phyloP scores from a whole-genome alignment of 306 rosid genomes.

The Arachis stenosperma region DNA sequence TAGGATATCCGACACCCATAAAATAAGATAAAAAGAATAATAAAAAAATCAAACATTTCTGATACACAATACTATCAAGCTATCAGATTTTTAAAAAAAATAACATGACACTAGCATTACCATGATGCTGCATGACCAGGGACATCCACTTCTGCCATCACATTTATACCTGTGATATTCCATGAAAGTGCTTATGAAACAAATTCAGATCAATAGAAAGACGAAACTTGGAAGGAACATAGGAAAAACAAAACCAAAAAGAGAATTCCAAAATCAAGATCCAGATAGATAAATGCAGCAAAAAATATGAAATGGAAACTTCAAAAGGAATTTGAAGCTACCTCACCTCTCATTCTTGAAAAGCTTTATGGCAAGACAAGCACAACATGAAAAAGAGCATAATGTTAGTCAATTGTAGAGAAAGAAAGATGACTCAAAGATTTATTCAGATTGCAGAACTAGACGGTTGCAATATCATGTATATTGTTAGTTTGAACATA shows the following conservation, averaged over 20 bases:
- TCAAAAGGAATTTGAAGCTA: conserved; percentile 40
- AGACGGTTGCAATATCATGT: conserved; percentile 11
- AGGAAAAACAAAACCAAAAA: conserved; percentile 34
- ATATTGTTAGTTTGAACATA: not conserved
- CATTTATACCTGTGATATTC: conserved; percentile 76
- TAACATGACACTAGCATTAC: conserved; percentile 47
- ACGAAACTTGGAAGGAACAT: conserved; percentile 5
- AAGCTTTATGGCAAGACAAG: conserved; percentile 61
- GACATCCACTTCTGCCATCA: conserved; percentile 96
- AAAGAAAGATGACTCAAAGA: conserved; percentile 42
- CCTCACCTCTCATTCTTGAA: conserved; percentile 87
- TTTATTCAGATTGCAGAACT: conserved; percentile 17
- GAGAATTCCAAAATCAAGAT: not conserved
- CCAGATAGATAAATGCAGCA: conserved; percentile 16
- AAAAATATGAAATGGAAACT: conserved; percentile 33
- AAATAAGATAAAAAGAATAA: conserved; percentile 17
- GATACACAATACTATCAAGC: conserved; percentile 3
- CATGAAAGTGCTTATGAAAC: conserved; percentile 27
- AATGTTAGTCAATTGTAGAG: conserved; percentile 41
- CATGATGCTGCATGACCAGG: conserved; percentile 96
- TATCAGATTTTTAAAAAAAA: conserved; percentile 36
- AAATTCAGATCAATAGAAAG: conserved; percentile 15
- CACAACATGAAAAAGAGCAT: conserved; percentile 48
- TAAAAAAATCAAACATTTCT: conserved; percentile 11
- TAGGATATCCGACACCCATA: conserved; percentile 96